phyloP scores from a whole-genome alignment of 2,329 filamentous ascomycete genomes.

The Microsporum audouinii region DNA sequence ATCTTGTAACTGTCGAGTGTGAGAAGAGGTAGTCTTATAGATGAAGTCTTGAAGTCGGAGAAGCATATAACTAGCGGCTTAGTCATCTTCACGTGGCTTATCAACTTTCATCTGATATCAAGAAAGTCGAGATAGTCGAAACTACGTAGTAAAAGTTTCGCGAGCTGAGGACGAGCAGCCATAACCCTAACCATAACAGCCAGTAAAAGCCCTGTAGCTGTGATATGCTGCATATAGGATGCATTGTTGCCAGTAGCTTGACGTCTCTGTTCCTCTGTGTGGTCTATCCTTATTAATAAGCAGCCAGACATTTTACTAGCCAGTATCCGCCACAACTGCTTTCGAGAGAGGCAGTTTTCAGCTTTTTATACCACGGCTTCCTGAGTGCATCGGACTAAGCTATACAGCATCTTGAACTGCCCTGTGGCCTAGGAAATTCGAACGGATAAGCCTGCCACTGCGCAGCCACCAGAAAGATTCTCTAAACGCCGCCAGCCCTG shows the following conservation, averaged over 20 bases:
- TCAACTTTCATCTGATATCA: not conserved
- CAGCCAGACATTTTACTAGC: constrained; percentile 1
- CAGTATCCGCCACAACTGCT: not conserved
- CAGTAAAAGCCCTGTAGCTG: not conserved
- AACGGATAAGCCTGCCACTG: not conserved
- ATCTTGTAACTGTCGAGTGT: not conserved
- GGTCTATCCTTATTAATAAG: constrained; percentile 3
- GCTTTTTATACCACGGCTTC: not conserved
- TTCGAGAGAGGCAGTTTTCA: not conserved
- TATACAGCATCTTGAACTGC: not conserved
- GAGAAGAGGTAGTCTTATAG: not conserved
- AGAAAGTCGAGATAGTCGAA: not conserved
- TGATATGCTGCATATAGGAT: not conserved
- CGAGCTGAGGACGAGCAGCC: not conserved
- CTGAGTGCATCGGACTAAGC: not conserved
- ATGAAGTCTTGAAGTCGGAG: not conserved
- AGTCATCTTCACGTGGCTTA: constrained; percentile 3
- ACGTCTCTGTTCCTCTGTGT: not conserved
- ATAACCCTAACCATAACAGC: not conserved
- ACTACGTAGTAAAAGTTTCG: not conserved
- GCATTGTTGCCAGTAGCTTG: not conserved
- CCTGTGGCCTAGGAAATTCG: not conserved
- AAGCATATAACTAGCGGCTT: not conserved
- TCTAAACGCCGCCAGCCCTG: not conserved
- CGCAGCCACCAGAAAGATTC: not conserved